Evolutionary conservation across 352 stramenopile genomes (phyloP), one percentile per base, ranked within the genome.

Genomic region (Phytophthora ramorum): DNA sequence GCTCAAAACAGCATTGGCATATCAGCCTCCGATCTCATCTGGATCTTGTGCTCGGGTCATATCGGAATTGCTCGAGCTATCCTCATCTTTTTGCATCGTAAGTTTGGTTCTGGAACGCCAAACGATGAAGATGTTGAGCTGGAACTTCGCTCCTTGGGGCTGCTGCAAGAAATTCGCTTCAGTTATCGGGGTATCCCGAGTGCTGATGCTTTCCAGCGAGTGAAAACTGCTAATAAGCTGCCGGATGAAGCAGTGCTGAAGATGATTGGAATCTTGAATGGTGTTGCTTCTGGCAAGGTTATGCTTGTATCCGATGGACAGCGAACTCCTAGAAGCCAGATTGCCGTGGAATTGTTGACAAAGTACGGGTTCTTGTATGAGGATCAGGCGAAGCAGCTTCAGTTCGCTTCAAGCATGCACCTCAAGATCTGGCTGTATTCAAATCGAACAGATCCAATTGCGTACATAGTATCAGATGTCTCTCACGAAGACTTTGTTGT

Each of bases 31-130:
- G 64, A 77, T 50, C 65, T 78, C 58, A 73, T 77, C 37, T 77
- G 69, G 59, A 52, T 60, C 20, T 40, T 78, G 41, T 68, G 52
- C 48, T 73, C 66, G 3, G 66, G 60, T 73, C 71, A 78, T 58
- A 75, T 73, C 26, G 71, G 66, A 45, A 73, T 78, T 73, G 71
- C 66, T 68, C 45, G 54, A 76, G 66, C 66, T 49, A 72, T 75
- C 12, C 44, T 75, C 35, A 58, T 4, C 16, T 56, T 75, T 63
- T 69, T 69, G 52, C 30, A 51, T 45, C 0, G 8, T 6, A 73
- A 54, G 53, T 70, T 78, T 72, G 56, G 57, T 48, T 53, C 55
- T 4, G 64, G 50, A 49, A 38, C 37, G 22, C 43, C 22, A 69
- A 28, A 48, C 43, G 63, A 40, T 58, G 63, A 28, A 61, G 49